Percentiles rank a stretch among this genome's conserved stretches.
Evolutionary conservation across 768 basidiomycete genomes (phyloP).

Genomic region (Leccinum olivaceopallidum): DNA sequence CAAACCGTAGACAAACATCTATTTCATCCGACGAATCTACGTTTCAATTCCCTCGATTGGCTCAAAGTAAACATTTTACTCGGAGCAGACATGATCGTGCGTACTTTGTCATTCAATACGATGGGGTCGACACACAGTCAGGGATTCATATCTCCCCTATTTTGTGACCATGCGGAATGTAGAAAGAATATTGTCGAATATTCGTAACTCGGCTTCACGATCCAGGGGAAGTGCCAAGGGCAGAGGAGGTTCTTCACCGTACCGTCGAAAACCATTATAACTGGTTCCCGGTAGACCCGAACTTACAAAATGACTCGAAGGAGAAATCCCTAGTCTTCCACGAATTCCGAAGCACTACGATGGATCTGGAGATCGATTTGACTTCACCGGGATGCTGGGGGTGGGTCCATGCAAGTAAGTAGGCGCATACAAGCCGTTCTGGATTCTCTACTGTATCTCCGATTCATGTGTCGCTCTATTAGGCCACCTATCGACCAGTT

Average conservation of each 20-base stretch:
- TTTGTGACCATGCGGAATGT: constrained; percentile 51
- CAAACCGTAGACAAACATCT: constrained; percentile 53
- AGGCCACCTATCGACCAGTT: constrained; percentile 3
- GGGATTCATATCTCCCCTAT: constrained; percentile 45
- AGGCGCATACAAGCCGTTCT: constrained; percentile 1
- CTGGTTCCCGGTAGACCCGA: constrained; percentile 33
- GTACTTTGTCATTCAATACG: constrained; percentile 12
- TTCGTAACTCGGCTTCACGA: constrained; percentile 1
- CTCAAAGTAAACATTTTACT: constrained; percentile 38
- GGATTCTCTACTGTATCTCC: neutral
- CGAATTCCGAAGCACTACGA: constrained; percentile 4
- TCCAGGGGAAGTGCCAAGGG: constrained; percentile 25
- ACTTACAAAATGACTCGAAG: constrained; percentile 38
- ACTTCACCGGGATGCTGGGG: constrained; percentile 6
- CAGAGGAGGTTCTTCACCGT: constrained; percentile 25
- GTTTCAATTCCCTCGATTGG: constrained; percentile 49
- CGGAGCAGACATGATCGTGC: constrained; percentile 51
- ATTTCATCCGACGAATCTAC: constrained; percentile 41
- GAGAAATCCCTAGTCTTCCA: constrained; percentile 6
- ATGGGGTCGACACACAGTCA: no score
- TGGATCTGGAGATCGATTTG: constrained; percentile 19
- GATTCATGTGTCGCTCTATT: constrained; percentile 8
- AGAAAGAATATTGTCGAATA: constrained; percentile 9
- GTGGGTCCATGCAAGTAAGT: neutral
- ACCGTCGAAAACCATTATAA: constrained; percentile 21